Conservation (phyloP, 192 early-diverging fungal genomes). For the Backusella westeae region DNA sequence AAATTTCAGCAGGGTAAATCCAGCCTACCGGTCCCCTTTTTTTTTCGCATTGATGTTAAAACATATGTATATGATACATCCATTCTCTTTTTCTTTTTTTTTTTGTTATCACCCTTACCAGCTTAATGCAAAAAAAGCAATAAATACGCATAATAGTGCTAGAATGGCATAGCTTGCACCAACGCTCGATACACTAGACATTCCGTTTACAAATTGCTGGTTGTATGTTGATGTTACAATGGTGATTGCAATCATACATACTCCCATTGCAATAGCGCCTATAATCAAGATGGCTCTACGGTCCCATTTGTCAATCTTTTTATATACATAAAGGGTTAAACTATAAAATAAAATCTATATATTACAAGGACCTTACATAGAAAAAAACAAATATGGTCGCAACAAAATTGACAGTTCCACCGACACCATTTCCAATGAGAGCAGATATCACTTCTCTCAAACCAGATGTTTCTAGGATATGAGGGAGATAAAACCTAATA, state of each 20-base stretch:
- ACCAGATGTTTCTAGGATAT: conserved; percentile 24
- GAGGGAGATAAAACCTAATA: conserved; percentile 31
- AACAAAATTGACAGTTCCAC: conserved; percentile 23
- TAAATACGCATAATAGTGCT: conserved; percentile 63
- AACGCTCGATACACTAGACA: conserved; percentile 18
- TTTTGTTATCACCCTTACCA: neutral
- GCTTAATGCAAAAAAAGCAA: conserved; percentile 67
- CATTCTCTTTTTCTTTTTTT: neutral
- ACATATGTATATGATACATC: neutral
- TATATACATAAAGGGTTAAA: conserved; percentile 8
- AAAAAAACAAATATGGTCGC: conserved; percentile 42
- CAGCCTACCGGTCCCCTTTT: conserved; percentile 82
- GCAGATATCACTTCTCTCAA: neutral
- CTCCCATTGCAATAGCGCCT: conserved; percentile 49
- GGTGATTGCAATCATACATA: conserved; percentile 16
- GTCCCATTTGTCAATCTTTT: conserved; percentile 64
- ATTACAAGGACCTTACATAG: conserved; percentile 10
- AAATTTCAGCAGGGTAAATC: conserved; percentile 63
- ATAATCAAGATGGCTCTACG: conserved; percentile 62
- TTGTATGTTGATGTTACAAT: conserved; percentile 17
- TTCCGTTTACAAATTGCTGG: conserved; percentile 18
- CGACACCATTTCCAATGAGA: conserved; percentile 29
- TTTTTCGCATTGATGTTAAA: neutral
- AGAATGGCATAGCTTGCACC: conserved; percentile 44
- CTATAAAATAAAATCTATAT: neutral